Conservation (phyloP, 192 early-diverging fungal genomes). For the Coemansia sp. region DNA sequence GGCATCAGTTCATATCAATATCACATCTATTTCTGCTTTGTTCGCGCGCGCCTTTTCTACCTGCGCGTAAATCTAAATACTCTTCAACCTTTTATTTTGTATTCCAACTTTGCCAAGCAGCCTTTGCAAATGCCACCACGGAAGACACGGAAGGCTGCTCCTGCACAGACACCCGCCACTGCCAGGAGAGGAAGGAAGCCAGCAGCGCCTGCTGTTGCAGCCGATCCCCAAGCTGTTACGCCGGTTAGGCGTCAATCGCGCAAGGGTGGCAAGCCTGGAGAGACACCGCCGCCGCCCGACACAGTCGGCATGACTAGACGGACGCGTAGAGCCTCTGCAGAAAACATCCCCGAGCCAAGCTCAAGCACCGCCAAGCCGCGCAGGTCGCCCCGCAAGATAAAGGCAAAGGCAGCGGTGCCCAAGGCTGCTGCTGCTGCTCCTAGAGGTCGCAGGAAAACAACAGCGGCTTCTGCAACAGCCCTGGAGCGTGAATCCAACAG, state of each 20-base stretch:
- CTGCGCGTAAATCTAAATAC: not conserved
- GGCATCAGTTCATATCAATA: not conserved
- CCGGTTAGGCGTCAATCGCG: slow-evolving; percentile 6
- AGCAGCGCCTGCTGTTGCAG: not conserved
- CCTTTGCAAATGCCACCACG: slow-evolving; percentile 25
- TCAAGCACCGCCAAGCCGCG: slow-evolving; percentile 6
- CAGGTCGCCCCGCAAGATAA: slow-evolving; percentile 13
- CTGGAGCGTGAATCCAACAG: not conserved
- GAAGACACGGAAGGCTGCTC: slow-evolving; percentile 14
- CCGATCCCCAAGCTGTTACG: slow-evolving; percentile 6
- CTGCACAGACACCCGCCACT: not conserved
- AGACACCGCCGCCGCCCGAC: slow-evolving; percentile 32
- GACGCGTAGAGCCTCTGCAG: slow-evolving; percentile 10
- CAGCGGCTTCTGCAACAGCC: not conserved
- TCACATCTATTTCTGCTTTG: slow-evolving; percentile 7
- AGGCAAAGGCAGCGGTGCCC: not conserved
- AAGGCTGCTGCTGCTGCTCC: not conserved
- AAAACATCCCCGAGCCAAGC: slow-evolving; percentile 8
- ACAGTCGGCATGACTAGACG: slow-evolving; percentile 23
- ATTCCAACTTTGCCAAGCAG: not conserved
- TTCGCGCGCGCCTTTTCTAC: not conserved
- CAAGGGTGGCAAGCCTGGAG: not conserved
- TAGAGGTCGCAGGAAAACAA: slow-evolving; percentile 3
- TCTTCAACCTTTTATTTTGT: not conserved
- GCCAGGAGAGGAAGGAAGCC: not conserved